phyloP scores from a whole-genome alignment of 2,329 filamentous ascomycete species.

The Stenocarpella maydis region DNA sequence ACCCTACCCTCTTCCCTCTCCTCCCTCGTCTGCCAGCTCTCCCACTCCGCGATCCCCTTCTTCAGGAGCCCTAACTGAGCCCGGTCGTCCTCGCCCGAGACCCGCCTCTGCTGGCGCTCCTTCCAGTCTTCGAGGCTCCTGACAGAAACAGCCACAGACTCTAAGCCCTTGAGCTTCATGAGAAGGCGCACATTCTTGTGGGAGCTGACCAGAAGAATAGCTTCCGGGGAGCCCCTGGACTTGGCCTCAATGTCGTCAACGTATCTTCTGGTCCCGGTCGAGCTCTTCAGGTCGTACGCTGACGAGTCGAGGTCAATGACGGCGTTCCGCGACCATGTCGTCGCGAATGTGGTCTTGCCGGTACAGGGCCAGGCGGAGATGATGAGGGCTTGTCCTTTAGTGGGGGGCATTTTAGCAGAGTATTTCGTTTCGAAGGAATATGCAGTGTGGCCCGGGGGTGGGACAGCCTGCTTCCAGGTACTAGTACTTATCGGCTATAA shows the following conservation, averaged over 20 bases:
- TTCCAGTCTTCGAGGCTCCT: conserved; percentile 9
- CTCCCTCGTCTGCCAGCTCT: background rate
- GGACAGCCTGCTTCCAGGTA: background rate
- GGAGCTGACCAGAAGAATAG: background rate
- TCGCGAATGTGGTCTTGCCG: conserved; percentile 1
- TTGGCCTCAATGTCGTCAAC: background rate
- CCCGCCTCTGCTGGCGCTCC: background rate
- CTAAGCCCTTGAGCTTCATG: background rate
- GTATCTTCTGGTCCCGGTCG: background rate
- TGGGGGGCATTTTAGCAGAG: background rate
- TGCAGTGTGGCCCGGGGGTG: too few species aligned
- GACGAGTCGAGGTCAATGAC: conserved; percentile 9
- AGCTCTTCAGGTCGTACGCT: background rate
- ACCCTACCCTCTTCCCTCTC: background rate
- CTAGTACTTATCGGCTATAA: background rate
- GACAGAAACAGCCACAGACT: background rate
- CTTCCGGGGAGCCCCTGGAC: background rate
- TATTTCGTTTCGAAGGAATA: too few species aligned
- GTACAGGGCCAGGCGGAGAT: conserved; percentile 10
- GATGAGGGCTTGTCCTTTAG: background rate
- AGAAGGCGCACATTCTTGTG: background rate
- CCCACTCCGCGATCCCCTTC: conserved; percentile 3
- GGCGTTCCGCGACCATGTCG: background rate
- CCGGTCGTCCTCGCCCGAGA: background rate
- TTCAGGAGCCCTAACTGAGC: background rate